These are phyloP conservation scores for Lotmaria passim DNA, from an alignment of 208 protist species.

Conservation along the genomic window DNA sequence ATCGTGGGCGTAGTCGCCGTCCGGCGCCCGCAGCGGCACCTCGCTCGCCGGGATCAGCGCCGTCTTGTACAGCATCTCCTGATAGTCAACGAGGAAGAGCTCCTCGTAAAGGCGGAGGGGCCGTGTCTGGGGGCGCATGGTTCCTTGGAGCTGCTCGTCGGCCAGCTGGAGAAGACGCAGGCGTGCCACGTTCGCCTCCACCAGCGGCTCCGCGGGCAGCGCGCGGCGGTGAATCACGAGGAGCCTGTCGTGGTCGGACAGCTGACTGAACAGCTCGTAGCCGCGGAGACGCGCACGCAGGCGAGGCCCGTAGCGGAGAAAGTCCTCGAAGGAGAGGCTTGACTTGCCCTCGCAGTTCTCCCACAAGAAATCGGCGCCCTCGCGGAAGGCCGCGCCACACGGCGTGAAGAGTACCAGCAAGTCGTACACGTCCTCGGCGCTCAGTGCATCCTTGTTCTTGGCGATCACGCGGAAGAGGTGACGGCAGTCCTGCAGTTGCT, in stretches of 20 bases:
- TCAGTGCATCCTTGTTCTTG: constrained; percentile 47
- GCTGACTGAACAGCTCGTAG: constrained; percentile 55
- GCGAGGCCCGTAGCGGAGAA: constrained; percentile 51
- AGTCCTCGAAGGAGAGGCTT: constrained; percentile 56
- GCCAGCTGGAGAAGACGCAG: constrained; percentile 41
- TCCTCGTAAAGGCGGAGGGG: constrained; percentile 72
- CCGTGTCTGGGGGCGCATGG: constrained; percentile 14
- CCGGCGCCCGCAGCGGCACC: constrained; percentile 20
- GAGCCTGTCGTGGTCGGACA: constrained; percentile 52
- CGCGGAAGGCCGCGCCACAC: constrained; percentile 49
- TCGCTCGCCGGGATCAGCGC: constrained; percentile 41
- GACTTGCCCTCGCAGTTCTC: constrained; percentile 68
- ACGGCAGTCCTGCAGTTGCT: constrained; percentile 23
- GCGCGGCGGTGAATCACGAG: constrained; percentile 53
- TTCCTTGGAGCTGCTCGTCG: constrained; percentile 31
- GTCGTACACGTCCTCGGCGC: constrained; percentile 58
- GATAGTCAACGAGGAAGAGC: constrained; percentile 66
- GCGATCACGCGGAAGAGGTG: constrained; percentile 54
- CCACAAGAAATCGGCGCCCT: constrained; percentile 73
- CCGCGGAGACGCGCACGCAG: constrained; percentile 58
- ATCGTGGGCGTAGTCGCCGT: constrained; percentile 33
- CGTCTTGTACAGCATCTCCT: constrained; percentile 41
- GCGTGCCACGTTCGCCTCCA: constrained; percentile 28
- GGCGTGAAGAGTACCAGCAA: constrained; percentile 70
- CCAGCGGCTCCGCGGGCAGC: constrained; percentile 30